A percentile compares a stretch with the other conserved stretches of the same genome.
Conservation (phyloP, 202 grass and related monocot genomes). For the Bolboschoenoplectus hybrid region DNA sequence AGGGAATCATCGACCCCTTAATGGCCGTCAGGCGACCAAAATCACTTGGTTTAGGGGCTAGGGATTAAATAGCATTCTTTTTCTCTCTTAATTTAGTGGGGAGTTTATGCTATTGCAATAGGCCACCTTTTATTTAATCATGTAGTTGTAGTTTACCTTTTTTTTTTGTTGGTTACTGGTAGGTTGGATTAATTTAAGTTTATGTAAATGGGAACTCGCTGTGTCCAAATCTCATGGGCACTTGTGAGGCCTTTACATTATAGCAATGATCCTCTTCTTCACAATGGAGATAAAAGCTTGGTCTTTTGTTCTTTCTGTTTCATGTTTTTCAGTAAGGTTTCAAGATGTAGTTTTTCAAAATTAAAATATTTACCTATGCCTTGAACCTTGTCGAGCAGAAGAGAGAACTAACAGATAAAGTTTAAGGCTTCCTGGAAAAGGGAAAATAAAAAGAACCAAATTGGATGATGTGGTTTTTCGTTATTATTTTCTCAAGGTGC, state of each 20-base stretch:
- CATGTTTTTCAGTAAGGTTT: slow-evolving; percentile 1
- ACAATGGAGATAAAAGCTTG: background rate
- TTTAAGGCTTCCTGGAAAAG: no score
- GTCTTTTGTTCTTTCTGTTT: background rate
- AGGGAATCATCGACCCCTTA: slow-evolving; percentile 65
- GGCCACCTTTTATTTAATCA: background rate
- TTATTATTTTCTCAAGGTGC: no score
- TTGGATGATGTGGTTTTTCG: no score
- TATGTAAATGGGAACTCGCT: slow-evolving; percentile 22
- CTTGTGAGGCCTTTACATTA: background rate
- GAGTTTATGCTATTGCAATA: background rate
- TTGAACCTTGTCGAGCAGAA: background rate
- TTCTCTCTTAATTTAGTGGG: slow-evolving; percentile 31
- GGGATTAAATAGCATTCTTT: slow-evolving; percentile 39
- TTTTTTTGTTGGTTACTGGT: slow-evolving; percentile 23
- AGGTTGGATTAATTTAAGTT: slow-evolving; percentile 13
- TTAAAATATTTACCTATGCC: background rate
- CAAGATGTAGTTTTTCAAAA: background rate
- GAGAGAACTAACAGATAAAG: no score
- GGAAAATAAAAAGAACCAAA: no score
- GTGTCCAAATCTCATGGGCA: slow-evolving; percentile 12
- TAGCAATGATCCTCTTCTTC: background rate
- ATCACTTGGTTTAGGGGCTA: slow-evolving; percentile 57
- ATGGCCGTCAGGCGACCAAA: slow-evolving; percentile 60
- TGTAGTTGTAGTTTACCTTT: slow-evolving; percentile 27